These are phyloP conservation scores for Lathyrus sativus DNA, from an alignment of 306 rosid genomes.

Conservation along the genomic window DNA sequence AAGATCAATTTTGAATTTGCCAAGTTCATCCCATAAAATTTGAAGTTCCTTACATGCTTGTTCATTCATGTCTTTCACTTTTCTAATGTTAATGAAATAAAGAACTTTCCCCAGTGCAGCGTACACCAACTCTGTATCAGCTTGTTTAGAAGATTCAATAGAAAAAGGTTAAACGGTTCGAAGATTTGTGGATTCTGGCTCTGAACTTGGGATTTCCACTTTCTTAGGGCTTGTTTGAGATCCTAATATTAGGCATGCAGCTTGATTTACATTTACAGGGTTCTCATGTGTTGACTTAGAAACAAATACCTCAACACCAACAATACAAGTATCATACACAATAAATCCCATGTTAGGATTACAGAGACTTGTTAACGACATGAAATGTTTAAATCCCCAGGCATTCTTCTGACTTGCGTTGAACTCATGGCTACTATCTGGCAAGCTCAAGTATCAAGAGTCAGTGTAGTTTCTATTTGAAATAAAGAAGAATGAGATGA, in stretches of 20 bases:
- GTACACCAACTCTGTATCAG: slow-evolving; percentile 14
- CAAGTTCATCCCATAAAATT: slow-evolving; percentile 39
- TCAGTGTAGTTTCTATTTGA: too few species aligned
- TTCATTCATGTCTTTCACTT: background rate
- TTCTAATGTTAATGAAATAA: slow-evolving; percentile 17
- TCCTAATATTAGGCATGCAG: too few species aligned
- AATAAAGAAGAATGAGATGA: too few species aligned
- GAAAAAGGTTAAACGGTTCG: too few species aligned
- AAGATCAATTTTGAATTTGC: slow-evolving; percentile 31
- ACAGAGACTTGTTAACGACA: background rate
- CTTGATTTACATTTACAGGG: background rate
- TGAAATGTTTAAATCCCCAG: background rate
- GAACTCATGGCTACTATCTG: background rate
- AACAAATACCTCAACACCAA: background rate
- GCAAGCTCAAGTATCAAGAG: background rate
- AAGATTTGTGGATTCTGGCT: too few species aligned
- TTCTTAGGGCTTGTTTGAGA: too few species aligned
- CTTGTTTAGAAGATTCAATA: too few species aligned
- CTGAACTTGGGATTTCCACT: too few species aligned
- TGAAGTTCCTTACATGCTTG: slow-evolving; percentile 11
- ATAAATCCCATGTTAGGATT: slow-evolving; percentile 7
- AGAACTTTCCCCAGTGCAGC: slow-evolving; percentile 34
- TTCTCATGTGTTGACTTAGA: background rate
- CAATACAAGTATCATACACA: background rate
- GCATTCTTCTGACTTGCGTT: fast-evolving